phyloP scores from a whole-genome alignment of 2,329 filamentous ascomycete genomes.

The Penicillium sp. region DNA sequence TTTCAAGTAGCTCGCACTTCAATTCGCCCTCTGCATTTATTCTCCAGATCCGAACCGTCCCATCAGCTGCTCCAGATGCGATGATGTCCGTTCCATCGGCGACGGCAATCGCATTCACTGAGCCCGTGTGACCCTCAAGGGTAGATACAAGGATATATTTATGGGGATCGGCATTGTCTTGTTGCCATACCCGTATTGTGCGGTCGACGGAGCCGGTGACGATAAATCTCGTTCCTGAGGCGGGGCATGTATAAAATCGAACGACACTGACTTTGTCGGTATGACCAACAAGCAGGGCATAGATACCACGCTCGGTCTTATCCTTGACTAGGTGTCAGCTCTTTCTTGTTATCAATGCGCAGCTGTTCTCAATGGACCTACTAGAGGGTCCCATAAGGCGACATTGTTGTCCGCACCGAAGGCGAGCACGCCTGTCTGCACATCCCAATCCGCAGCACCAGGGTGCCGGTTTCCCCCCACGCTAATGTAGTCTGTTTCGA shows the following conservation, averaged over 20 bases:
- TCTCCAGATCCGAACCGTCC: conserved; percentile 66
- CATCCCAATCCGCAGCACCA: conserved; percentile 84
- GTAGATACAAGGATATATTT: conserved; percentile 50
- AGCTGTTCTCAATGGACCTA: conserved; percentile 46
- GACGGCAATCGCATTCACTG: conserved; percentile 65
- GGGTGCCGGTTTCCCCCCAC: conserved; percentile 89
- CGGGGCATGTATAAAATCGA: conserved; percentile 65
- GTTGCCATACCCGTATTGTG: conserved; percentile 64
- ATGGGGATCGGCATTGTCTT: conserved; percentile 22
- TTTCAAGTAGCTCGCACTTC: conserved; percentile 60
- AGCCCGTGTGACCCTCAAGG: conserved; percentile 66
- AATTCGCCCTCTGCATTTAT: conserved; percentile 46
- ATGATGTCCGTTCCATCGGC: conserved; percentile 50
- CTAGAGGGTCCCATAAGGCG: conserved; percentile 79
- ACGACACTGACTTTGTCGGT: conserved; percentile 78
- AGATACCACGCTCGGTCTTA: conserved; percentile 57
- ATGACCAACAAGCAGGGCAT: conserved; percentile 70
- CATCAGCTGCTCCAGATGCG: conserved; percentile 63
- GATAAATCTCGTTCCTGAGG: conserved; percentile 57
- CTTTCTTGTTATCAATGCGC: conserved; percentile 6
- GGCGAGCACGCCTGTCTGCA: conserved; percentile 67
- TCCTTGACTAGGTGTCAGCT: conserved; percentile 39
- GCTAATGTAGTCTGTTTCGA: conserved; percentile 59
- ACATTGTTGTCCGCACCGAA: conserved; percentile 89
- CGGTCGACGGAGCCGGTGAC: conserved; percentile 81